A percentile compares a stretch with the other conserved stretches of the same genome.
Conservation (phyloP, 495 filamentous ascomycete species). For the Talaromyces wortmannii region DNA sequence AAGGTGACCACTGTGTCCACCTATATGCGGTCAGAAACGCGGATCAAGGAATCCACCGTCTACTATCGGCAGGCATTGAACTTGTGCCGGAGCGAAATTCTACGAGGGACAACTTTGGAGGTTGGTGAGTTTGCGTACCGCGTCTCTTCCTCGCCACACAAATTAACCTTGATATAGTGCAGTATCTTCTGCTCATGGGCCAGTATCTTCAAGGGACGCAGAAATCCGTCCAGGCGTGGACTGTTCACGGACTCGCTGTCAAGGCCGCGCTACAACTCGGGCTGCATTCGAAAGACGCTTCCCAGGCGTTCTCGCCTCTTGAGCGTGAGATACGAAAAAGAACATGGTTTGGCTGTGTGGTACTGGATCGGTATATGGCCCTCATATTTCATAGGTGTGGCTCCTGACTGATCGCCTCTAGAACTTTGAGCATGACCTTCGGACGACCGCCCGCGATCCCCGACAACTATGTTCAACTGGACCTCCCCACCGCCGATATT, state of each 20-base stretch:
- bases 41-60: conserved; percentile 20
- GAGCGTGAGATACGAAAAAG: conserved; percentile 35
- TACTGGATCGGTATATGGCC: conserved; percentile 28
- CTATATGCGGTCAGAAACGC: conserved; percentile 2
- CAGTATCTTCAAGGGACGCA: conserved; percentile 40
- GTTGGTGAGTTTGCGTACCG: conserved; percentile 16
- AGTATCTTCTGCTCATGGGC: conserved; percentile 29
- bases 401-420: too few species aligned
- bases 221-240: conserved; percentile 36
- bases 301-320: conserved; percentile 17
- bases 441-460: conserved; percentile 28
- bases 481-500: conserved; percentile 19
- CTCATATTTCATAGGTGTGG: too few species aligned
- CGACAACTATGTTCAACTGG: conserved; percentile 21
- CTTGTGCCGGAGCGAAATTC: conserved; percentile 23
- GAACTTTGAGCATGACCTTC: conserved; percentile 41
- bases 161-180: conserved; percentile 11
- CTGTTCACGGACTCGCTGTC: conserved; percentile 32
- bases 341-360: conserved; percentile 38
- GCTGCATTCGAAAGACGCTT: conserved; percentile 29
- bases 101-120: conserved; percentile 28
- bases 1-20: conserved; percentile 47
- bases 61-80: conserved; percentile 26
- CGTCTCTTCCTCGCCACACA: not conserved
- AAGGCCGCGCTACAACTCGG: conserved; percentile 34